These are phyloP conservation scores for Globisporangium megalacanthum DNA, from an alignment of 352 stramenopile genomes.

Conservation along the genomic window DNA sequence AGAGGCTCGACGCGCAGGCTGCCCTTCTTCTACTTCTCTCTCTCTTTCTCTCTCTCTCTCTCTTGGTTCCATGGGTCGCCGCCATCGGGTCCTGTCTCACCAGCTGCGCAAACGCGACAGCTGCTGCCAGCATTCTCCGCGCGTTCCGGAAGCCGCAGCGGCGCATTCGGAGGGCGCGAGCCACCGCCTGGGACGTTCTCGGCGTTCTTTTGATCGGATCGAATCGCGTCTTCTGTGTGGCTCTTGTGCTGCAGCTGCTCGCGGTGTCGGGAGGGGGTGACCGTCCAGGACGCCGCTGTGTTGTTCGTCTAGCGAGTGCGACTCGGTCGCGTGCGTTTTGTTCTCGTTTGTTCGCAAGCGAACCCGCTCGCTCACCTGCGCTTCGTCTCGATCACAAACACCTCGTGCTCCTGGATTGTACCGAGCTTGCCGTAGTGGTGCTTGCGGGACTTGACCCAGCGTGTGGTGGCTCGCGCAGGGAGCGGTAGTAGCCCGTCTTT, in stretches of 20 bases:
- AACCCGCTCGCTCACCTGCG: slow-evolving; percentile 29
- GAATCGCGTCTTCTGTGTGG: too few species aligned
- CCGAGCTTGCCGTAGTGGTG: slow-evolving; percentile 59
- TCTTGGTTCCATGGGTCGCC: neutral
- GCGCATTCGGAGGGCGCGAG: neutral
- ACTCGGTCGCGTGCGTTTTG: neutral
- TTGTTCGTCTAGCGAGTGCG: too few species aligned
- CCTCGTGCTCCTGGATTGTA: slow-evolving; percentile 64
- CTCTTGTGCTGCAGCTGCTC: neutral
- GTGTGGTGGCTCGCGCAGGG: slow-evolving; percentile 44
- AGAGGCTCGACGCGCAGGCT: neutral
- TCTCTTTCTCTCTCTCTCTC: neutral
- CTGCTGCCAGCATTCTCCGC: neutral
- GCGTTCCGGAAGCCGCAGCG: neutral
- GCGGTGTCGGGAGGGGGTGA: neutral
- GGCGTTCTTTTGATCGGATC: neutral
- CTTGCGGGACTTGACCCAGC: slow-evolving; percentile 59
- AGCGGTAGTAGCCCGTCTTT: slow-evolving; percentile 41
- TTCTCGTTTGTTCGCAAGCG: neutral
- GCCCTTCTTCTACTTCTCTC: neutral
- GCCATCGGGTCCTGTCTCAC: neutral
- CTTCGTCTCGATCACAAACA: slow-evolving; percentile 62
- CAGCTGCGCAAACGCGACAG: neutral
- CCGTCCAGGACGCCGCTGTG: too few species aligned
- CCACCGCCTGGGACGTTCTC: neutral